Conservation (phyloP, 352 stramenopile species). For the Phytopythium helicoides region DNA sequence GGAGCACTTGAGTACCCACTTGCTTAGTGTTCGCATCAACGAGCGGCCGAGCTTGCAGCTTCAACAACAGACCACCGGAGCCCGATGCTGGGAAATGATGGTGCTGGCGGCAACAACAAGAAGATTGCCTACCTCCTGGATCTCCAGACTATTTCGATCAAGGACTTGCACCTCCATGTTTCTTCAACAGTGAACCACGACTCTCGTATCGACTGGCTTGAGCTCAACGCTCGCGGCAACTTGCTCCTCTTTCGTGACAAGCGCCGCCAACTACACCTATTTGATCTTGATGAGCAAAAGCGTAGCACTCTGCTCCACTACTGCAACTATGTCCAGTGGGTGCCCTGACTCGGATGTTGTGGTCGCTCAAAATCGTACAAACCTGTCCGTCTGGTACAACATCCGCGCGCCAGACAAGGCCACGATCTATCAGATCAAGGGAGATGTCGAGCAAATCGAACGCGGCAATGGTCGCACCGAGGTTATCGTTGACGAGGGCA, state of each 20-base stretch:
- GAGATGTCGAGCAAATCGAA: slow-evolving; percentile 95
- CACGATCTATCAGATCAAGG: slow-evolving; percentile 94
- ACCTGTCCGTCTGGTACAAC: slow-evolving; percentile 96
- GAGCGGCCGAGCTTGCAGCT: slow-evolving; percentile 58
- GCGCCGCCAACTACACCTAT: slow-evolving; percentile 88
- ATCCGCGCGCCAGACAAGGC: slow-evolving; percentile 92
- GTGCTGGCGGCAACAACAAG: slow-evolving; percentile 75
- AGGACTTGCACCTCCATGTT: slow-evolving; percentile 73
- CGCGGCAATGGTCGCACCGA: slow-evolving; percentile 91
- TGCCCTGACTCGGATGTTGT: slow-evolving; percentile 95
- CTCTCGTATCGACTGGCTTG: slow-evolving; percentile 92
- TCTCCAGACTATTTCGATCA: slow-evolving; percentile 90
- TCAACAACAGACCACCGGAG: neutral
- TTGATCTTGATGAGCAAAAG: slow-evolving; percentile 87
- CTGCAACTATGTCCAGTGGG: slow-evolving; percentile 96
- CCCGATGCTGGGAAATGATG: slow-evolving; percentile 25
- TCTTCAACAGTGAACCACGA: slow-evolving; percentile 91
- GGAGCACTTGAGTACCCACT: slow-evolving; percentile 88
- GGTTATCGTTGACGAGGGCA: slow-evolving; percentile 94
- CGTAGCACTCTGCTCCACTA: slow-evolving; percentile 91
- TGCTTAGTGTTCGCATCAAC: slow-evolving; percentile 93
- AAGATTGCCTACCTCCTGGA: slow-evolving; percentile 95
- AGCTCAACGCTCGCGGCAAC: slow-evolving; percentile 90
- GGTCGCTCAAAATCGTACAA: slow-evolving; percentile 91
- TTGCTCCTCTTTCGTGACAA: slow-evolving; percentile 94